Percentiles rank a stretch among this genome's conserved stretches.
These are phyloP conservation scores for Ganoderma meredithae DNA, from an alignment of 1,284 basidiomycete species.

Conservation along the genomic window DNA sequence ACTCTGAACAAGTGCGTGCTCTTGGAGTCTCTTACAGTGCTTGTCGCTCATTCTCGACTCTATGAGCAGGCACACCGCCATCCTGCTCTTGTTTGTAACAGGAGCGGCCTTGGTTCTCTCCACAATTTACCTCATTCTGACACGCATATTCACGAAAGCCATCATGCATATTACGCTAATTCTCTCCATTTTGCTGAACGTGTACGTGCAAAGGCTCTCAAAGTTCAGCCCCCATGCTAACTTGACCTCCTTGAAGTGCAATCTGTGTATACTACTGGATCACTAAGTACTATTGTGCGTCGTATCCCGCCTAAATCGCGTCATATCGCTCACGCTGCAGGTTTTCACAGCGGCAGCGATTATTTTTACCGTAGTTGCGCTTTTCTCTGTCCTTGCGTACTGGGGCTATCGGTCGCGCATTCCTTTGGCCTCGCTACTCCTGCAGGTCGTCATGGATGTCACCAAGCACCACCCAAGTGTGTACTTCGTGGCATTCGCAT, in stretches of 20 bases:
- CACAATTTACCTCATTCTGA: conserved; percentile 63
- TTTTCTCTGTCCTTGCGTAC: conserved; percentile 70
- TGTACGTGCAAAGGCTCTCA: conserved; percentile 53
- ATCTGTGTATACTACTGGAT: conserved; percentile 82
- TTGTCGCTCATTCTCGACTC: background rate
- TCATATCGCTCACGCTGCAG: background rate
- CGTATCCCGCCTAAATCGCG: conserved; percentile 1
- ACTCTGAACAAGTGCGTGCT: conserved; percentile 64
- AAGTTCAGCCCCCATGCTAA: conserved; percentile 6
- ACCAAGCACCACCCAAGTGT: conserved; percentile 85
- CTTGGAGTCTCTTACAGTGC: background rate
- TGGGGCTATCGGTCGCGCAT: conserved; percentile 77
- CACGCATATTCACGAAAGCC: conserved; percentile 77
- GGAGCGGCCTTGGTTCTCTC: conserved; percentile 59
- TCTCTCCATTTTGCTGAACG: conserved; percentile 74
- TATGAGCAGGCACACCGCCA: conserved; percentile 51
- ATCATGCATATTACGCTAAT: conserved; percentile 86
- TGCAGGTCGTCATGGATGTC: conserved; percentile 86
- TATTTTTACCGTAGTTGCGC: conserved; percentile 76
- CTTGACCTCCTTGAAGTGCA: conserved; percentile 47
- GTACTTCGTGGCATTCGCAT: conserved; percentile 79
- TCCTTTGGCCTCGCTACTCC: conserved; percentile 78
- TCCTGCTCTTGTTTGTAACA: conserved; percentile 70
- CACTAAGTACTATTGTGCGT: conserved; percentile 77
- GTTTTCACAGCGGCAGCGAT: conserved; percentile 67